Evolutionary conservation across 148 eudicot genomes (phyloP).

Genomic region (Diospyros kaki): DNA sequence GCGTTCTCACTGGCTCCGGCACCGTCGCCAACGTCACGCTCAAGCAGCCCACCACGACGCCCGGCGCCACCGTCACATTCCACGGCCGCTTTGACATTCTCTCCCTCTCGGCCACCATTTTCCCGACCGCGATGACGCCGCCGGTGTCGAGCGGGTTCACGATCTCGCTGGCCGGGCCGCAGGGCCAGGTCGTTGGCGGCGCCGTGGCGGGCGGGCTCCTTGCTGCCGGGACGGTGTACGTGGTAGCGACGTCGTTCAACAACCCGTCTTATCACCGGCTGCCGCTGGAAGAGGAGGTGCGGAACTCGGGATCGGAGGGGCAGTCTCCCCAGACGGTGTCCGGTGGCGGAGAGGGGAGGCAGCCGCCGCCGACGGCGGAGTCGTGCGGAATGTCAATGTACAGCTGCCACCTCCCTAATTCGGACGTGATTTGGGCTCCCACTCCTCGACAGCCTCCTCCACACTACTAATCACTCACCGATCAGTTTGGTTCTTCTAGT

Average conservation of each 20-base stretch:
- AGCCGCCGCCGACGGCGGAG: conserved; percentile 16
- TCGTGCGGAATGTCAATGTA: conserved; percentile 24
- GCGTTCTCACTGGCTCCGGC: conserved; percentile 44
- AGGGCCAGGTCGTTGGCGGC: conserved; percentile 78
- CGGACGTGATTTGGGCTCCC: conserved; percentile 44
- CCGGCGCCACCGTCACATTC: conserved; percentile 44
- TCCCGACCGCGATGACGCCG: conserved; percentile 1
- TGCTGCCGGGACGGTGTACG: conserved; percentile 46
- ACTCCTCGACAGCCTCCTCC: conserved; percentile 35
- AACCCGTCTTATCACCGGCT: conserved; percentile 45
- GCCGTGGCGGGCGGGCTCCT: conserved; percentile 47
- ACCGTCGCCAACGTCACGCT: conserved; percentile 40
- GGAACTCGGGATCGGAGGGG: conserved; percentile 1
- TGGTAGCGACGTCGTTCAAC: conserved; percentile 60
- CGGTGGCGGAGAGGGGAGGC: conserved; percentile 32
- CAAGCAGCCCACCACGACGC: conserved; percentile 29
- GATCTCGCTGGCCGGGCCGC: conserved; percentile 67
- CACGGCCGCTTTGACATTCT: conserved; percentile 46
- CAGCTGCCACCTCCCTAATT: conserved; percentile 24
- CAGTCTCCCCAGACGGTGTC: conserved; percentile 25
- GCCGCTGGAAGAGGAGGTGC: conserved; percentile 28
- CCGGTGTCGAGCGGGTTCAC: conserved; percentile 28
- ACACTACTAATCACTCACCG: conserved; percentile 6
- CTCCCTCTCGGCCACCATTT: conserved; percentile 30
- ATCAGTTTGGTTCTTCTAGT: neutral